Evolutionary conservation across 2,329 filamentous ascomycete genomes (phyloP), one percentile per base, ranked within the genome.

Genomic region (Aspergillus sp.): DNA sequence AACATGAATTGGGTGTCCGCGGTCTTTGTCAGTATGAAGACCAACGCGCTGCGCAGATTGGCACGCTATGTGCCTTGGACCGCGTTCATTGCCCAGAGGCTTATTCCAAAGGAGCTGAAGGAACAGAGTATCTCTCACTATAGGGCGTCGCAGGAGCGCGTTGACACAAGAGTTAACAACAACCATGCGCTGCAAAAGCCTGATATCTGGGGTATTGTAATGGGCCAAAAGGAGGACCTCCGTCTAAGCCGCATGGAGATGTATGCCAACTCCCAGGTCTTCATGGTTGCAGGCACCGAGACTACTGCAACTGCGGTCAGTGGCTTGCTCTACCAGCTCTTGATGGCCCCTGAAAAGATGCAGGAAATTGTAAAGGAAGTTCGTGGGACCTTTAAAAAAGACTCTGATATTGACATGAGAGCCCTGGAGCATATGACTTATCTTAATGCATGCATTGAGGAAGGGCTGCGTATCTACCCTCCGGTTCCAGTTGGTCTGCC

Each of bases 291-390:
- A 6, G 81, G 81, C 4, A 79, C 77, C 3, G 81, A 84, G 63
- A 84, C 81, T 5, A 82, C 80, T 1, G 78, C 81, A 0, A 81
- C 79, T 0, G 68, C 79, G 3, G 69, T 83, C 15, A 73, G 60
- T 65, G 78, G 62, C 63, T 71, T 59, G 14, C 69, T 70, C 9
- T 82, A 73, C 58, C 66, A 78, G 4, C 67, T 83, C 8, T 64
- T 79, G 2, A 71, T 67, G 4, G 69, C 79, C 55, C 74, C 73
- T 0, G 62, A 70, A 2, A 67, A 70, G 0, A 62, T 80, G 49
- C 59, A 66, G 2, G 75, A 70, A 33, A 68, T 84, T 3, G 69
- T 67, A 3, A 60, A 68, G 0, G 81, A 83, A 58, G 68, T 82
- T 4, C 73, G 79, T 3, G 55, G 61, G 1, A 45, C 58, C 1